Conservation (phyloP, 2,329 filamentous ascomycete genomes). For the Penicillium freii region DNA sequence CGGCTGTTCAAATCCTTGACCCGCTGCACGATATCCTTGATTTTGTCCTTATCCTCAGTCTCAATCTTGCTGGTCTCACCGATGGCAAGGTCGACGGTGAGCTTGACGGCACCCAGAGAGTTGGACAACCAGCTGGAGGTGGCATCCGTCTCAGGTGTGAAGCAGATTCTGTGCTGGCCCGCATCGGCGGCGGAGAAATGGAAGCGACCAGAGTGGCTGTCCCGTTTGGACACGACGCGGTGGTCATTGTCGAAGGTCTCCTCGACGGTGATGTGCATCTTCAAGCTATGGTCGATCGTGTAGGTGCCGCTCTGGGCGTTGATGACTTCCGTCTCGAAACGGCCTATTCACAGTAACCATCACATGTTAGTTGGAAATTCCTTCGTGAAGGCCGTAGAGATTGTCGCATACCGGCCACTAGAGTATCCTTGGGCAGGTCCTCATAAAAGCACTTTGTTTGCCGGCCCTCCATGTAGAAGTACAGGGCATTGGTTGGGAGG, state of each 20-base stretch:
- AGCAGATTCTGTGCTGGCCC: slow-evolving; percentile 96
- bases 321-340: slow-evolving; percentile 84
- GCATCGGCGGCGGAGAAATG: slow-evolving; percentile 92
- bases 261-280: slow-evolving; percentile 88
- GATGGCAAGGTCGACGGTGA: slow-evolving; percentile 87
- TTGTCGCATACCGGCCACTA: slow-evolving; percentile 72
- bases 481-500: slow-evolving; percentile 73
- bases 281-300: slow-evolving; percentile 70
- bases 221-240: slow-evolving; percentile 86
- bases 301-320: slow-evolving; percentile 68
- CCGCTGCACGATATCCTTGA: slow-evolving; percentile 82
- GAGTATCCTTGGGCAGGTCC: slow-evolving; percentile 93
- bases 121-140: slow-evolving; percentile 69
- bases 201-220: slow-evolving; percentile 74
- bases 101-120: slow-evolving; percentile 72
- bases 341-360: slow-evolving; percentile 51
- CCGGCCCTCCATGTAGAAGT: slow-evolving; percentile 90
- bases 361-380: not conserved
- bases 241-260: slow-evolving; percentile 98
- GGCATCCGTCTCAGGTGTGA: slow-evolving; percentile 75
- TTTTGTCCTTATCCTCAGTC: slow-evolving; percentile 88
- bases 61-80: slow-evolving; percentile 93
- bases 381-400: not conserved
- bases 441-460: slow-evolving; percentile 96
- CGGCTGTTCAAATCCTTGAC: slow-evolving; percentile 86